Base-by-base conservation (phyloP, 768 basidiomycete genomes). In the Leccinum subtestaceum region DNA sequence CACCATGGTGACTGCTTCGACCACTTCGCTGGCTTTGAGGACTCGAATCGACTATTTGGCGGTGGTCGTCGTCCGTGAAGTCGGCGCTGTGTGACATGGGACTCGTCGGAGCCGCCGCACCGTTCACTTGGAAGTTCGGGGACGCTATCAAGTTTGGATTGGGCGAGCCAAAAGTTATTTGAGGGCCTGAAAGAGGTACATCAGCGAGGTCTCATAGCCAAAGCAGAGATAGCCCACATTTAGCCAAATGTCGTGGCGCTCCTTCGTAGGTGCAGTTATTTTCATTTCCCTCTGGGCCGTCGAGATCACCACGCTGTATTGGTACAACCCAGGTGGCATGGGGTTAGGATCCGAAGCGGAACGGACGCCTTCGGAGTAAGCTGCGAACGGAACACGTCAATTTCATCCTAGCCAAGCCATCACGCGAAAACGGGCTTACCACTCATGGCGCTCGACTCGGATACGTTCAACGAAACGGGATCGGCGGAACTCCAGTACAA, bases 231-330 rank as follows among this genome's bases (percentile, higher is more conserved):
- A 5, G 77, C 86, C 59, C 72, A 95, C 94, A 74, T 87, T 90
- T 55, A 93, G 78, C 97, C 97, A 99, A 60, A 98, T 94, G 65
- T 98, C 95, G 69, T 99, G 97, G 55, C 95, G 82, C 64, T 98
- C 97, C 70, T 29, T 29, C 8, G 27, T 29, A 29, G 27, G 27
- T 29, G 95, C 95, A n/a, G 97, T 98, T 68, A 99, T 88, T 78
- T 97, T 96, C 86, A 98, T 97, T 75, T 99, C 97, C 58, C 96
- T 82, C 61, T 94, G 91, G 11, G 93, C 90, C 0, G 95, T 97
- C 23, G 92, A 87, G 57, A 99, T 87, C 46, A 99, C 80, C 25
- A 99, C 89, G 62, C 92, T 96, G 74, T 97, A 92, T 69, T 92
- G 91, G 75, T 91, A 85, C 62, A 98, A 76, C 27, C 95, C 96